phyloP scores from a whole-genome alignment of 2,329 filamentous ascomycete genomes.

The Fusarium sp. region DNA sequence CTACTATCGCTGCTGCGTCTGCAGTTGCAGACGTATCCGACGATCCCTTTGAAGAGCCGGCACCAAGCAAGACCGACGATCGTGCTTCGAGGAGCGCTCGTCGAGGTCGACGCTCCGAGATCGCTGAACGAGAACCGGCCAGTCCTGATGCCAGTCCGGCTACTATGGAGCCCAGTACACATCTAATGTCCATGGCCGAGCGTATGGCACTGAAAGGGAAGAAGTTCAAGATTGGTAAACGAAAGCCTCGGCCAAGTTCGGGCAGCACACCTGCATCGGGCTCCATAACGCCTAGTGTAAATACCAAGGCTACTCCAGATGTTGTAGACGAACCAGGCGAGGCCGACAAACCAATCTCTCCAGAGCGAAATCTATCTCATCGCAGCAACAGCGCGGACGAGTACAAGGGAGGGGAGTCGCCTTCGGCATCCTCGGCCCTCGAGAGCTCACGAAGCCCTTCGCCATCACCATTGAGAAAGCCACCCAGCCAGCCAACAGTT shows the following conservation, averaged over 20 bases:
- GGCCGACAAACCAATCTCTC: neutral
- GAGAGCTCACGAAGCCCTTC: slow-evolving; percentile 37
- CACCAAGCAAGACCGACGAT: slow-evolving; percentile 8
- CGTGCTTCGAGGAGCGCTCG: slow-evolving; percentile 41
- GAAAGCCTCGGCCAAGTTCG: slow-evolving; percentile 44
- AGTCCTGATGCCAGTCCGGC: slow-evolving; percentile 13
- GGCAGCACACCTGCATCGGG: slow-evolving; percentile 15
- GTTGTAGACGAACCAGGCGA: neutral
- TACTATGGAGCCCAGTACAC: slow-evolving; percentile 37
- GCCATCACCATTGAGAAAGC: slow-evolving; percentile 15
- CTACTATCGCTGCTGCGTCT: slow-evolving; percentile 43
- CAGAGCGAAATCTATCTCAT: neutral
- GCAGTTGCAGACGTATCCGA: slow-evolving; percentile 8
- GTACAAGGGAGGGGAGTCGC: slow-evolving; percentile 3
- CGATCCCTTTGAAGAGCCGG: slow-evolving; percentile 5
- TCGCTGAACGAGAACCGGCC: slow-evolving; percentile 12
- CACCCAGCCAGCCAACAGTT: slow-evolving; percentile 36
- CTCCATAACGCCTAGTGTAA: slow-evolving; percentile 7
- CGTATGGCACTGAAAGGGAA: slow-evolving; percentile 70
- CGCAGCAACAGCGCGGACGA: slow-evolving; percentile 7
- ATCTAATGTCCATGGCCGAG: slow-evolving; percentile 71
- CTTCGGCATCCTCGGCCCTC: slow-evolving; percentile 20
- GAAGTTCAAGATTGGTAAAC: slow-evolving; percentile 66
- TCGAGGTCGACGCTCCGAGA: slow-evolving; percentile 42
- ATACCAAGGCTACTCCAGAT: neutral